phyloP scores from a whole-genome alignment of 2,329 filamentous ascomycete genomes.

The Ceratocystis cubensis region DNA sequence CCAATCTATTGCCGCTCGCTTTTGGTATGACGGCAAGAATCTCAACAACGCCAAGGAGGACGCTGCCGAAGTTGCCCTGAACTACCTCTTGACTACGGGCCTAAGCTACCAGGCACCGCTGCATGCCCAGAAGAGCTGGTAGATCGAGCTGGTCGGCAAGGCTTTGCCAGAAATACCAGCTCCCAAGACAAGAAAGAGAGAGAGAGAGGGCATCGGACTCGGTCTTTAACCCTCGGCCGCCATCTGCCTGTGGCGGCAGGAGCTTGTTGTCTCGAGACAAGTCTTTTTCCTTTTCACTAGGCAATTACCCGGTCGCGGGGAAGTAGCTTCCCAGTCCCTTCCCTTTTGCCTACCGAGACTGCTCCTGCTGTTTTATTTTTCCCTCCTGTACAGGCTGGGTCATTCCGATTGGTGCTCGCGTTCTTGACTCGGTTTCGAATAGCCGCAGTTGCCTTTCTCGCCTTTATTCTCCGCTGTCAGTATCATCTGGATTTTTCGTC shows the following conservation, averaged over 20 bases:
- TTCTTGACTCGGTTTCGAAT: too few species aligned
- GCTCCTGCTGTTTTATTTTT: too few species aligned
- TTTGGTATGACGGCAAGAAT: constrained; percentile 84
- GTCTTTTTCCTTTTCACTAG: not conserved
- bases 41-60: constrained; percentile 82
- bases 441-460: too few species aligned
- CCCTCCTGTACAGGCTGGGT: too few species aligned
- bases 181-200: too few species aligned
- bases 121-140: not conserved
- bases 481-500: too few species aligned
- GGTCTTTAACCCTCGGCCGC: not conserved
- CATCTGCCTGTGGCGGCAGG: not conserved
- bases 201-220: not conserved
- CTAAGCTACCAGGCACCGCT: not conserved
- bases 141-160: not conserved
- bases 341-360: too few species aligned
- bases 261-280: not conserved
- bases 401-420: too few species aligned
- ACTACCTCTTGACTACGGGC: constrained; percentile 33
- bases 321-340: not conserved
- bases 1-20: constrained; percentile 55
- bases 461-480: too few species aligned
- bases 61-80: constrained; percentile 69
- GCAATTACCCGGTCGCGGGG: not conserved
- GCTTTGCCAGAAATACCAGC: not conserved